Percentiles rank a stretch among this genome's conserved stretches.
Evolutionary conservation across 2,329 filamentous ascomycete species (phyloP).

Genomic region (Cercospora zeina): DNA sequence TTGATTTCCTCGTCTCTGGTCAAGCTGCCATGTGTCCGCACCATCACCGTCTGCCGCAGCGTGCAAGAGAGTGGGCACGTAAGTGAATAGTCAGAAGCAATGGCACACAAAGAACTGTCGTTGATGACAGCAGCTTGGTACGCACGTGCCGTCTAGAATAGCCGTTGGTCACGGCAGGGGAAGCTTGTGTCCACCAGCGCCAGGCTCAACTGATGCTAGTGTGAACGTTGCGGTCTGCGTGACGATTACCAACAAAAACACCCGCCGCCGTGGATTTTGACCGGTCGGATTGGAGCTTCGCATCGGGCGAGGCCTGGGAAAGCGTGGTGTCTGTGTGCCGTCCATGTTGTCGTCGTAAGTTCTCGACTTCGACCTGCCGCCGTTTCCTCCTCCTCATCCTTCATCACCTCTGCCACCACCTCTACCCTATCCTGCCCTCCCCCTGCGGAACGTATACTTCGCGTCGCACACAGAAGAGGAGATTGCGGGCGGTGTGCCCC

Average conservation of each 20-base stretch:
- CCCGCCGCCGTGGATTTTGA: constrained; percentile 6
- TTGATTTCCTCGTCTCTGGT: constrained; percentile 64
- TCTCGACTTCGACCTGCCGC: constrained; percentile 4
- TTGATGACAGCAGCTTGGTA: background rate
- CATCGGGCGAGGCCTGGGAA: background rate
- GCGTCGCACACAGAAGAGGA: constrained; percentile 16
- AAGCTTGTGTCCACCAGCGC: constrained; percentile 1
- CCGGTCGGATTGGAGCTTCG: constrained; percentile 9
- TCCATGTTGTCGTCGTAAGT: background rate
- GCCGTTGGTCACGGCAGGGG: background rate
- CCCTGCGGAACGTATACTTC: constrained; percentile 2
- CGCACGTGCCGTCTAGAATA: constrained; percentile 5
- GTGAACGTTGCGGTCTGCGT: background rate
- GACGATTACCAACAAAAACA: constrained; percentile 8
- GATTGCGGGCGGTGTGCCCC: constrained; percentile 17
- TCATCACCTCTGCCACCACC: background rate
- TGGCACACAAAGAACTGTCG: background rate
- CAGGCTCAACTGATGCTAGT: background rate
- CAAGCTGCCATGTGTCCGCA: constrained; percentile 55
- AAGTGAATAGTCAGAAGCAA: background rate
- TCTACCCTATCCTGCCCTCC: background rate
- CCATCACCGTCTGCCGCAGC: constrained; percentile 16
- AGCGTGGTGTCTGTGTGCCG: background rate
- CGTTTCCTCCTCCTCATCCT: background rate
- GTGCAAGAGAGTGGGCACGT: background rate